Percentiles rank a stretch among this genome's conserved stretches.
These are phyloP conservation scores for Pseudopithomyces chartarum DNA, from an alignment of 2,329 filamentous ascomycete genomes.

Conservation along the genomic window DNA sequence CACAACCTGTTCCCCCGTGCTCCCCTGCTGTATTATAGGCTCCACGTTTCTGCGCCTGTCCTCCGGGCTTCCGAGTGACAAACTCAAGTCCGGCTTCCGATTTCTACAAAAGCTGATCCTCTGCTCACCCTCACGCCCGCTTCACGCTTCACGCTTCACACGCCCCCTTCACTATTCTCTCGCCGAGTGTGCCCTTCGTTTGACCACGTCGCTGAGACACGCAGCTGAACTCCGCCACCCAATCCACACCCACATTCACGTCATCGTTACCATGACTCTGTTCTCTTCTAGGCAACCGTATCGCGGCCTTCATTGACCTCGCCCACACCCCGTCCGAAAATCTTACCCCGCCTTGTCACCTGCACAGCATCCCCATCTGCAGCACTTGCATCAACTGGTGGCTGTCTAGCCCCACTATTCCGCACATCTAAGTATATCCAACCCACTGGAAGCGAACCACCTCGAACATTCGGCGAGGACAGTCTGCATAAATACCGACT, in stretches of 20 bases:
- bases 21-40: slow-evolving; percentile 4
- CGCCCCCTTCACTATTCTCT: slow-evolving; percentile 2
- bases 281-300: slow-evolving; percentile 33
- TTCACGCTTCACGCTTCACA: too few relatives aligned
- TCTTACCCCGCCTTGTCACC: slow-evolving; percentile 17
- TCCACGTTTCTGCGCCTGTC: slow-evolving; percentile 13
- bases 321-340: slow-evolving; percentile 3
- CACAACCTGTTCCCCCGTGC: too few relatives aligned
- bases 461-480: not conserved
- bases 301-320: slow-evolving; percentile 16
- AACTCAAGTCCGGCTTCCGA: slow-evolving; percentile 5
- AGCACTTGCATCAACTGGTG: slow-evolving; percentile 16
- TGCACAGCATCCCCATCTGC: slow-evolving; percentile 20
- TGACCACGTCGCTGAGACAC: slow-evolving; percentile 15
- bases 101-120: not conserved
- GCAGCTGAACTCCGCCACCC: slow-evolving; percentile 23
- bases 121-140: not conserved
- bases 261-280: slow-evolving; percentile 35
- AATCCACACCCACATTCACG: slow-evolving; percentile 23
- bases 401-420: slow-evolving; percentile 8
- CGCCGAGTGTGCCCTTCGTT: not conserved
- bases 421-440: slow-evolving; percentile 4
- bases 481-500: not conserved
- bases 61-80: slow-evolving; percentile 8
- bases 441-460: slow-evolving; percentile 3